A percentile compares a stretch with the other conserved stretches of the same genome.
phyloP scores from a whole-genome alignment of 2,329 filamentous ascomycete species.

The Dactylellina cionopaga region DNA sequence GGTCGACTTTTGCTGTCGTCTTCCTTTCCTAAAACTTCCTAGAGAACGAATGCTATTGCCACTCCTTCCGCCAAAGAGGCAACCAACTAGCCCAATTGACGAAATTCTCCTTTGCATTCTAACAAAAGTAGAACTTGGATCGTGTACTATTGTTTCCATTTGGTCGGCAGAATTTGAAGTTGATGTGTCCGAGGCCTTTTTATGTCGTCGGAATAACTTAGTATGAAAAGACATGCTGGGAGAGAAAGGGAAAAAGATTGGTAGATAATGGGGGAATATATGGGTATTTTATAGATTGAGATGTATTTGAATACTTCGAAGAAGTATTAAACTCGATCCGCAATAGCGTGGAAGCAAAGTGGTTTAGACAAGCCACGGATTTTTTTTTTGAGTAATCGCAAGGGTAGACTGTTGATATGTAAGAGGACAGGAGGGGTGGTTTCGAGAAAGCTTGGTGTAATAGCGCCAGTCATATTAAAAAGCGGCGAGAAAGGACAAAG shows the following conservation, averaged over 20 bases:
- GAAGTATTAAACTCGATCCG: slow-evolving; percentile 38
- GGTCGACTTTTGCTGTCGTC: not conserved
- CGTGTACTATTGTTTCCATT: slow-evolving; percentile 33
- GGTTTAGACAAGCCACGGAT: slow-evolving; percentile 16
- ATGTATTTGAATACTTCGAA: slow-evolving; percentile 17
- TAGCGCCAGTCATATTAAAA: slow-evolving; percentile 14
- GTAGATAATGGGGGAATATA: not conserved
- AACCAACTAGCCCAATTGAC: slow-evolving; percentile 29
- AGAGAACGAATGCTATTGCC: slow-evolving; percentile 13
- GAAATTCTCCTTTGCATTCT: slow-evolving; percentile 37
- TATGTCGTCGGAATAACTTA: slow-evolving; percentile 44
- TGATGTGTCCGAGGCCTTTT: slow-evolving; percentile 31
- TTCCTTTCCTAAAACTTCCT: slow-evolving; percentile 17
- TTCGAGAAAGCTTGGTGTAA: slow-evolving; percentile 14
- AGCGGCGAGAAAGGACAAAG: slow-evolving; percentile 7
- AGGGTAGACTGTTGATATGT: slow-evolving; percentile 1
- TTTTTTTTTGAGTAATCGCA: not conserved
- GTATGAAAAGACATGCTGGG: slow-evolving; percentile 28
- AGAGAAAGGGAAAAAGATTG: slow-evolving; percentile 8
- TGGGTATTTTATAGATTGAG: slow-evolving; percentile 24
- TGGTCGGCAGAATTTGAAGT: slow-evolving; percentile 2
- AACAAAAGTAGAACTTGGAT: slow-evolving; percentile 36
- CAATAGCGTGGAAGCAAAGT: slow-evolving; percentile 32
- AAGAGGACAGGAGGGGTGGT: not conserved
- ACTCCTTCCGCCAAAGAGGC: slow-evolving; percentile 18